phyloP scores from a whole-genome alignment of 1,284 basidiomycete species.

The Anthracocystis panici-leucophaei region DNA sequence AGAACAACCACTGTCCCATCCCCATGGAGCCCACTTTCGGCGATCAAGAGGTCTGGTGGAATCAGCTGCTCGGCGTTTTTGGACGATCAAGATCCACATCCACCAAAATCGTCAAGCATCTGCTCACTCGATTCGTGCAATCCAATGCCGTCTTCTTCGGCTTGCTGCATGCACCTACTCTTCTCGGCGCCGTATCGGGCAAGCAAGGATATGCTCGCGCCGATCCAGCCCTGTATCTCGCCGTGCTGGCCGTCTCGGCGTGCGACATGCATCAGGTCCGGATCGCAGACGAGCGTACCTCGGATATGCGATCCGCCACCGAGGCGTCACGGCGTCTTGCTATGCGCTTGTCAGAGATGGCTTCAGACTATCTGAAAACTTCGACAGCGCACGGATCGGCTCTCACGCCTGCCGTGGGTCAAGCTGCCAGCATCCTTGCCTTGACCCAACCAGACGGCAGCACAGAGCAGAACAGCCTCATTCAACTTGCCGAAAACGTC shows the following conservation, averaged over 20 bases:
- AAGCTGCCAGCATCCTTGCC: constrained; percentile 53
- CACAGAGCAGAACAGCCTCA: constrained; percentile 31
- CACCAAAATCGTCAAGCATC: constrained; percentile 30
- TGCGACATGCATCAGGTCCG: constrained; percentile 48
- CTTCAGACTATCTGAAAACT: constrained; percentile 39
- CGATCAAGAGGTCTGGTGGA: constrained; percentile 39
- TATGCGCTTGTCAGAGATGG: constrained; percentile 26
- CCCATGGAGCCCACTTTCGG: constrained; percentile 35
- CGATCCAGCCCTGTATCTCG: constrained; percentile 49
- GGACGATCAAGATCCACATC: constrained; percentile 22
- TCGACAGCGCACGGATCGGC: constrained; percentile 27
- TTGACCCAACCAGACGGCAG: constrained; percentile 48
- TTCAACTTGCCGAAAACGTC: constrained; percentile 41
- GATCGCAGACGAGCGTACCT: constrained; percentile 36
- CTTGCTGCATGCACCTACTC: constrained; percentile 46
- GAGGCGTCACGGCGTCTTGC: constrained; percentile 35
- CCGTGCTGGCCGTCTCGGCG: constrained; percentile 49
- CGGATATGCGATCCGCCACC: constrained; percentile 43
- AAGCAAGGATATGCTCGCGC: constrained; percentile 22
- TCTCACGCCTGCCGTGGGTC: constrained; percentile 36
- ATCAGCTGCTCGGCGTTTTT: constrained; percentile 27
- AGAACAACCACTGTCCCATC: constrained; percentile 34
- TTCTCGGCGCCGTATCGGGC: constrained; percentile 33
- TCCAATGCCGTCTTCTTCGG: constrained; percentile 58
- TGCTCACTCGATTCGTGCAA: constrained; percentile 46